Evolutionary conservation across 2,329 filamentous ascomycete genomes (phyloP), one percentile per base, ranked within the genome.

Genomic region (Alternaria sp.): DNA sequence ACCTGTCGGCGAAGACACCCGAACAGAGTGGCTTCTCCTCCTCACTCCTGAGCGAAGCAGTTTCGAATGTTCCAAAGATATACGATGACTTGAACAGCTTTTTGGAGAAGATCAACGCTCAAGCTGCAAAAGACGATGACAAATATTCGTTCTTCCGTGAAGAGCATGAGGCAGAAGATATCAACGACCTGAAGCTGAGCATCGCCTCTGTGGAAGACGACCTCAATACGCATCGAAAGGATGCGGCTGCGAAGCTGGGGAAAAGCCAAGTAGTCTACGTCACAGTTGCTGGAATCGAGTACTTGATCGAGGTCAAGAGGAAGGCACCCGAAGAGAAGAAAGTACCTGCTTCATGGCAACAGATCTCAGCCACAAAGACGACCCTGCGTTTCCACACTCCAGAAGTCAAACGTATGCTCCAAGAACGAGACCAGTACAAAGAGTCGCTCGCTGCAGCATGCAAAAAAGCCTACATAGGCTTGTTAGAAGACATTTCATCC

Each of bases 131-230:
- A 49, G 88, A 87, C 24, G 90, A 98, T 72, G 94, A 99, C 83
- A 97, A 97, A 76, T 98, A 97, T 76, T 84, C 86, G 36, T 99
- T 99, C 83, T 97, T 99, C 77, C 88, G 90, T 6, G 93, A 97
- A 64, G 87, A 90, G 39, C 86, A 93, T 64, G 94, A 97, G 78
- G 96, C 91, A 0, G 94, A 97, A 26, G 91, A 89, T 43, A 97
- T 99, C 66, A 89, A 89, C 20, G 89, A 94, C 68, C 89, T 96
- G 73, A 97, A 97, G 78, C 82, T 96, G n/a, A 92, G 92, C 62
- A 99, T 99, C 66, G 92, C 89, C n/a, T 89, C 88, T 22, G 92
- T 98, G 5, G 94, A 99, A 79, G 89, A 95, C 70, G 93, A 97
- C 58, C 87, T 99, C 1, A 87, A 94, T 61, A 86, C 88, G 16